Percentiles rank a stretch among this genome's conserved stretches.
These are phyloP conservation scores for Corymbia maculata DNA, from an alignment of 345 rosid species.

Conservation along the genomic window DNA sequence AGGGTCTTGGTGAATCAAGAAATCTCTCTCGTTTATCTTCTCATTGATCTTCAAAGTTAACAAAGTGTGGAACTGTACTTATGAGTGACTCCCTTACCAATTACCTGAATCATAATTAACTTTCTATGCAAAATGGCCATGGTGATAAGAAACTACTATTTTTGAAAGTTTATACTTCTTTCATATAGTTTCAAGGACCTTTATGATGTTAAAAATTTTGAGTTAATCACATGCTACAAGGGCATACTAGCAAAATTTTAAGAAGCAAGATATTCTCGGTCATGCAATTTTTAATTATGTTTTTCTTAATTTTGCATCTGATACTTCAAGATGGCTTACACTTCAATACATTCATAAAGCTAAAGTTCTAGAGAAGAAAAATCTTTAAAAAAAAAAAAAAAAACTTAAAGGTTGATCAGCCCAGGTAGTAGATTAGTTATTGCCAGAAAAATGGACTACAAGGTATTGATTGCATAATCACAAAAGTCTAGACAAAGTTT, in stretches of 20 bases:
- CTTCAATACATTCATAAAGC: not conserved
- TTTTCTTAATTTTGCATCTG: not conserved
- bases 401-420: not conserved
- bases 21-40: not conserved
- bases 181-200: not conserved
- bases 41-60: not conserved
- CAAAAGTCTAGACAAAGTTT: not conserved
- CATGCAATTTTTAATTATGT: not conserved
- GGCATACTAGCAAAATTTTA: not conserved
- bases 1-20: not conserved
- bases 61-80: not conserved
- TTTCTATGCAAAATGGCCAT: not conserved
- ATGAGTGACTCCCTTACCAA: not conserved
- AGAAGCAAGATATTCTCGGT: not conserved
- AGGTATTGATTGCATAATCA: not conserved
- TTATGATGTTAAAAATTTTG: not conserved
- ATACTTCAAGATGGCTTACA: not conserved
- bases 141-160: not conserved
- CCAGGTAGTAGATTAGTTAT: not conserved
- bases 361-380: not conserved
- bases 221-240: not conserved
- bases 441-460: not conserved
- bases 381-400: not conserved
- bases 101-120: not conserved
- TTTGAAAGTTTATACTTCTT: not conserved